A percentile compares a stretch with the other conserved stretches of the same genome.
Conservation (phyloP, 1,284 basidiomycete species). For the Sanghuangporus weigelae region DNA sequence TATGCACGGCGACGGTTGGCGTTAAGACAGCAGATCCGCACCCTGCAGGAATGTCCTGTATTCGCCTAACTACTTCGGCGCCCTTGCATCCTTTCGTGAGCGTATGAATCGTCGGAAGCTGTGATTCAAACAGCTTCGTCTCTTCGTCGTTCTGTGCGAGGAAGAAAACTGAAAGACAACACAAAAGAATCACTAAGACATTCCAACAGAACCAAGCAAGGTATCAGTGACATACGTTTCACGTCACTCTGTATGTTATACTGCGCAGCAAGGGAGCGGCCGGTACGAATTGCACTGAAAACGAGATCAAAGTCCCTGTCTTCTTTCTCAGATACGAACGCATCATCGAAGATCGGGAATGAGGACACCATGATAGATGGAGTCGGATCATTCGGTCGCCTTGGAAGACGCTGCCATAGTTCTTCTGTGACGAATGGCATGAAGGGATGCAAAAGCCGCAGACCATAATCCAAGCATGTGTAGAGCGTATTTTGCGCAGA, state of each 20-base stretch:
- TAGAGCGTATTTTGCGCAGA: slow-evolving; percentile 97
- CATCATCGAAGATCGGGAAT: slow-evolving; percentile 69
- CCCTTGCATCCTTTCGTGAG: slow-evolving; percentile 88
- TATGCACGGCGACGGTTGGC: slow-evolving; percentile 69
- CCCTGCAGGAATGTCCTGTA: slow-evolving; percentile 72
- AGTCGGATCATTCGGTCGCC: slow-evolving; percentile 76
- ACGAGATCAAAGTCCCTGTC: slow-evolving; percentile 85
- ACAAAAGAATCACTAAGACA: not conserved
- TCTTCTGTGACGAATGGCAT: slow-evolving; percentile 99
- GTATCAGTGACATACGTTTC: not conserved
- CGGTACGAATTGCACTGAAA: slow-evolving; percentile 74
- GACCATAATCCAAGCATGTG: slow-evolving; percentile 87
- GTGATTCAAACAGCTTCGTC: slow-evolving; percentile 61
- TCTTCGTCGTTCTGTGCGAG: slow-evolving; percentile 65
- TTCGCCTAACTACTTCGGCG: slow-evolving; percentile 44
- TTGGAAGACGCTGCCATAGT: slow-evolving; percentile 93
- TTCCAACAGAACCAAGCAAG: not conserved
- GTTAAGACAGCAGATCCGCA: slow-evolving; percentile 85
- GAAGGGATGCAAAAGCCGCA: slow-evolving; percentile 92
- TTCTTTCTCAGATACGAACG: slow-evolving; percentile 68
- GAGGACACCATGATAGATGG: slow-evolving; percentile 86
- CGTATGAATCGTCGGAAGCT: slow-evolving; percentile 71
- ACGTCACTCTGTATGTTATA: slow-evolving; percentile 90
- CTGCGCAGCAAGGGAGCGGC: slow-evolving; percentile 84
- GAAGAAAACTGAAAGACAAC: slow-evolving; percentile 61